These are phyloP conservation scores for Albophoma yamanashiensis DNA, from an alignment of 2,329 filamentous ascomycete genomes.

Conservation along the genomic window DNA sequence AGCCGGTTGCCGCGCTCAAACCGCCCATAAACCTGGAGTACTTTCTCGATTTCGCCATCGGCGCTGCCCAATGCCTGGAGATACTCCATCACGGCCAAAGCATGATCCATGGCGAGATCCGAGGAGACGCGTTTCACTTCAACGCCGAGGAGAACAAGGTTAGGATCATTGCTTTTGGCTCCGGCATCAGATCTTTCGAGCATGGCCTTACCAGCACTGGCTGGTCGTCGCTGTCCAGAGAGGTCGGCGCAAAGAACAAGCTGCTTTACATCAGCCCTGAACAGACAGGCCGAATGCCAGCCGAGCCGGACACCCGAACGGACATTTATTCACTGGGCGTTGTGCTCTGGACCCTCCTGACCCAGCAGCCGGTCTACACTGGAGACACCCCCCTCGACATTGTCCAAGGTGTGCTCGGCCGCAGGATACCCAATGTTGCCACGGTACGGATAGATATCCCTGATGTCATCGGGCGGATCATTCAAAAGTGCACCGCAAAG, in stretches of 20 bases:
- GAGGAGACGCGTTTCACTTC: conserved; percentile 86
- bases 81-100: conserved; percentile 83
- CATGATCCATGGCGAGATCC: conserved; percentile 81
- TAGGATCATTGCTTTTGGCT: conserved; percentile 76
- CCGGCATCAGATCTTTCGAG: conserved; percentile 79
- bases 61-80: conserved; percentile 75
- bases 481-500: conserved; percentile 88
- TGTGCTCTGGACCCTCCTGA: conserved; percentile 77
- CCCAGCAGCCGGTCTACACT: conserved; percentile 69
- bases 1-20: conserved; percentile 33
- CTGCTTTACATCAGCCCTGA: conserved; percentile 88
- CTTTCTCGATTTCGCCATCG: conserved; percentile 87
- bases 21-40: conserved; percentile 58
- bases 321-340: conserved; percentile 91
- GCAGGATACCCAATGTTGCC: conserved; percentile 67
- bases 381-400: conserved; percentile 78
- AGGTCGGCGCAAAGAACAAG: conserved; percentile 80
- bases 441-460: conserved; percentile 73
- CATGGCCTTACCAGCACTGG: conserved; percentile 77
- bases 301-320: conserved; percentile 82
- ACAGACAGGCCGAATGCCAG: conserved; percentile 86
- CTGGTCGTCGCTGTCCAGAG: conserved; percentile 74
- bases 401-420: conserved; percentile 77
- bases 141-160: conserved; percentile 60
- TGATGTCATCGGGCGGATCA: conserved; percentile 68